These are phyloP conservation scores for Pythium aquatile DNA, from an alignment of 352 stramenopile genomes.

Conservation along the genomic window DNA sequence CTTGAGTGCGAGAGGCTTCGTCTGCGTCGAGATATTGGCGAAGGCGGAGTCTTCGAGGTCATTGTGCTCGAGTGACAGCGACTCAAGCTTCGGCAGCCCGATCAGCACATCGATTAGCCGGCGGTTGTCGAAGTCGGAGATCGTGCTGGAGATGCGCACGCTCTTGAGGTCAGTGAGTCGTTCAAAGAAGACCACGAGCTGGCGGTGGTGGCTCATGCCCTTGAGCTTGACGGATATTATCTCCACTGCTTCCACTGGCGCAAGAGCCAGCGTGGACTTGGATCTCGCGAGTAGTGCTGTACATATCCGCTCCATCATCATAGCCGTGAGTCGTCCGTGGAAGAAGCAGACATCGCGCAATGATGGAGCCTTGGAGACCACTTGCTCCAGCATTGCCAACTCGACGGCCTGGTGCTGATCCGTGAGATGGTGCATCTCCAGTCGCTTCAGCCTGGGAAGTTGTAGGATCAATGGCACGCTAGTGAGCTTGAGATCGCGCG, in stretches of 20 bases:
- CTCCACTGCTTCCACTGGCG: conserved; percentile 43
- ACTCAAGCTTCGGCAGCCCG: conserved; percentile 31
- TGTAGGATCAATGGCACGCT: conserved; percentile 46
- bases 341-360: conserved; percentile 66
- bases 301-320: conserved; percentile 42
- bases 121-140: conserved; percentile 59
- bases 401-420: conserved; percentile 46
- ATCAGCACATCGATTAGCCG: conserved; percentile 45
- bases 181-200: conserved; percentile 45
- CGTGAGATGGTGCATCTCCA: conserved; percentile 69
- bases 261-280: neutral
- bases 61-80: conserved; percentile 74
- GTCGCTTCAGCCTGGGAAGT: conserved; percentile 40
- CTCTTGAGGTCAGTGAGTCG: conserved; percentile 37
- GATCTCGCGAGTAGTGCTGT: conserved; percentile 18
- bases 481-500: conserved; percentile 50
- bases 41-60: conserved; percentile 75
- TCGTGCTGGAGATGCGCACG: conserved; percentile 58
- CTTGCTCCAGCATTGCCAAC: conserved; percentile 33
- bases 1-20: conserved; percentile 32
- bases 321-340: conserved; percentile 58
- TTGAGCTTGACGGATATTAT: conserved; percentile 72
- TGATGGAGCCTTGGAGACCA: conserved; percentile 30
- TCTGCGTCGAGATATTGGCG: neutral
- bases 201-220: conserved; percentile 22